These are phyloP conservation scores for Leccinum pellstonianum DNA, from an alignment of 768 basidiomycete species.

Conservation along the genomic window DNA sequence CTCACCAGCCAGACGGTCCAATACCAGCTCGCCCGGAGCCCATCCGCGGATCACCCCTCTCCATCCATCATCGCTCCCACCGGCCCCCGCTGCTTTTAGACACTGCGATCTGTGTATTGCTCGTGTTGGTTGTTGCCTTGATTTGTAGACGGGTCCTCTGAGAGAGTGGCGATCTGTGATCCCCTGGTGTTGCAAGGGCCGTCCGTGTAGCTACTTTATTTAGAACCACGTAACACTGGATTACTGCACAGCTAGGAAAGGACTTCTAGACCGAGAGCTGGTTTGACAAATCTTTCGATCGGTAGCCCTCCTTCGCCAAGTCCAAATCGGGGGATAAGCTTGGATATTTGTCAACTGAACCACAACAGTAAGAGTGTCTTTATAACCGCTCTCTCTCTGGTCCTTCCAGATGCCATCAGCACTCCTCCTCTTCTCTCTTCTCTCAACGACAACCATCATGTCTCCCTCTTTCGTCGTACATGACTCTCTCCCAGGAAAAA, in stretches of 20 bases:
- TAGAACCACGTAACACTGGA: constrained; percentile 6
- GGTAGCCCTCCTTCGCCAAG: background rate
- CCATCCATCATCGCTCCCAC: constrained; percentile 20
- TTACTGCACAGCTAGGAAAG: constrained; percentile 14
- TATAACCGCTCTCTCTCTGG: constrained; percentile 13
- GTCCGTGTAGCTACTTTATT: constrained; percentile 1
- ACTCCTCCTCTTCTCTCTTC: background rate
- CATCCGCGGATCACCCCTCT: constrained; percentile 18
- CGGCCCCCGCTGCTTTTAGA: constrained; percentile 67
- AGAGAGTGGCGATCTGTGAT: constrained; percentile 25
- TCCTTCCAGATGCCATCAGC: constrained; percentile 11
- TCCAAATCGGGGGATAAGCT: constrained; percentile 25
- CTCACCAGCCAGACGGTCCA: constrained; percentile 12
- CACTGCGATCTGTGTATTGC: constrained; percentile 67
- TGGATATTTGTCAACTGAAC: constrained; percentile 27
- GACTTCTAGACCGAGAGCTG: background rate
- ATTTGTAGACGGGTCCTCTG: constrained; percentile 59
- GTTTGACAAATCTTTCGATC: constrained; percentile 17
- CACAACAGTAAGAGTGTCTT: constrained; percentile 7
- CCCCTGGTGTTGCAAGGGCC: constrained; percentile 5
- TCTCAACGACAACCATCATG: constrained; percentile 7
- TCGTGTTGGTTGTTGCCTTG: constrained; percentile 66
- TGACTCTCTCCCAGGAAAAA: constrained; percentile 14
- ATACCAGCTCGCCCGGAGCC: constrained; percentile 10
- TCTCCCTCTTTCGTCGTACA: constrained; percentile 15